Evolutionary conservation across 805 yeast species (phyloP).

Genomic region (Candida koratica): DNA sequence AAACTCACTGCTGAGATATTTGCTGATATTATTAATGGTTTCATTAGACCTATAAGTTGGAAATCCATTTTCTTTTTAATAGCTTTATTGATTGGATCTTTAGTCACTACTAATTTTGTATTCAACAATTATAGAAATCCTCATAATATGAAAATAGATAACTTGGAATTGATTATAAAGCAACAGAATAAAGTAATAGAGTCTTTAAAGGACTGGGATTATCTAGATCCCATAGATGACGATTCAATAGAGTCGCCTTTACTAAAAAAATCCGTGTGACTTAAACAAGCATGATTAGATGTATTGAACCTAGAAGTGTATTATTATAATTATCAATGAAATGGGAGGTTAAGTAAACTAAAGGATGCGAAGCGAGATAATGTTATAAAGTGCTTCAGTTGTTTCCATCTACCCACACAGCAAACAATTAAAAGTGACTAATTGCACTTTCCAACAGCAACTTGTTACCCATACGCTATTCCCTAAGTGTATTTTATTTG

Average conservation of each 20-base stretch:
- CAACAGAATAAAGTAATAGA: conserved; percentile 13
- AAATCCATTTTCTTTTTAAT: conserved; percentile 55
- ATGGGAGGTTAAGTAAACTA: no score
- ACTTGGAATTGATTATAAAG: conserved; percentile 16
- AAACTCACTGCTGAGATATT: conserved; percentile 74
- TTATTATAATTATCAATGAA: no score
- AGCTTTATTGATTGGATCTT: conserved; percentile 46
- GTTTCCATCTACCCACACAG: no score
- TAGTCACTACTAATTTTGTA: conserved; percentile 48
- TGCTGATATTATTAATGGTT: conserved; percentile 78
- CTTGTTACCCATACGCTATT: no score
- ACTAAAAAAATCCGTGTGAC: conserved; percentile 11
- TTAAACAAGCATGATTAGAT: no score
- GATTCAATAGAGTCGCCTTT: conserved; percentile 13
- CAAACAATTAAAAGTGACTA: no score
- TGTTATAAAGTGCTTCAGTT: no score
- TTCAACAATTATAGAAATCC: conserved; percentile 36
- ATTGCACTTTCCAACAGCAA: no score
- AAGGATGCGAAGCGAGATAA: no score
- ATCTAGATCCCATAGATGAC: conserved; percentile 7
- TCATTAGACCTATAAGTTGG: conserved; percentile 66
- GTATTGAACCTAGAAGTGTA: no score
- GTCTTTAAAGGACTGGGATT: background rate
- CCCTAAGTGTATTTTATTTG: no score
- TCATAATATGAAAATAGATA: conserved; percentile 13